Base-by-base conservation (phyloP, 2,329 filamentous ascomycete species). In the Chalaropsis thielavioides region DNA sequence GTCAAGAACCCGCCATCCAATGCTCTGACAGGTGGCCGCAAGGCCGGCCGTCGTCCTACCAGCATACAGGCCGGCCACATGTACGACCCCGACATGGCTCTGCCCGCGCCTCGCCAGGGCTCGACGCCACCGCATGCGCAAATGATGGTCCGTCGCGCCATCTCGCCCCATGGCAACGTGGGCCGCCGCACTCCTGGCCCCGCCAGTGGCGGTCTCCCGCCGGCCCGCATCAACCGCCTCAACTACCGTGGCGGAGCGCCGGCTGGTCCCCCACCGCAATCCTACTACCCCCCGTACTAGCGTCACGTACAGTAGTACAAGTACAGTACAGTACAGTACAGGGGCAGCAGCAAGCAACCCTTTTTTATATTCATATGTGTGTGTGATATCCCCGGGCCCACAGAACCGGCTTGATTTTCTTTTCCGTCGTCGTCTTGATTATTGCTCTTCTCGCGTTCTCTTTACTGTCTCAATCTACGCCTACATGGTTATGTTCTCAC, bases 1-100 rank as follows among this genome's bases (percentile, higher is more conserved):
- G 82, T 87, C 43, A 81, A 81, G 69, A 80, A 85, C 66, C 83
- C 83, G 40, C 83, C 83, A 2, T 73, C 86, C 68, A 82, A 79
- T 69, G 79, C 80, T 65, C 74, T 82, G 66, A 77, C 72, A 67
- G 78, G 77, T 66, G 74, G 76, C 40, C 76, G 80, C 62, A 82
- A 81, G 71, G 72, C 73, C 43, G 72, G 72, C 60, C 76, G 80
- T 43, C 77, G 80, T 64, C 71, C 67, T 68, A 38, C 31, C 73
- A 74, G 11, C 72, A 77, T 27, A 74, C 74, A n/a, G 73, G 73
- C 66, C 73, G 75, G 3, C 69, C 72, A 51, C 54, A 58, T 58
- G 54, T 73, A 72, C 58, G 69, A 74, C 41, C 49, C 63, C 1
- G 62, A 64, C 24, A 56, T 64, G n/a, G 56, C 63, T 3, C 15